These are phyloP conservation scores for Trichoderma afroharzianum DNA, from an alignment of 2,329 filamentous ascomycete genomes.

Conservation along the genomic window DNA sequence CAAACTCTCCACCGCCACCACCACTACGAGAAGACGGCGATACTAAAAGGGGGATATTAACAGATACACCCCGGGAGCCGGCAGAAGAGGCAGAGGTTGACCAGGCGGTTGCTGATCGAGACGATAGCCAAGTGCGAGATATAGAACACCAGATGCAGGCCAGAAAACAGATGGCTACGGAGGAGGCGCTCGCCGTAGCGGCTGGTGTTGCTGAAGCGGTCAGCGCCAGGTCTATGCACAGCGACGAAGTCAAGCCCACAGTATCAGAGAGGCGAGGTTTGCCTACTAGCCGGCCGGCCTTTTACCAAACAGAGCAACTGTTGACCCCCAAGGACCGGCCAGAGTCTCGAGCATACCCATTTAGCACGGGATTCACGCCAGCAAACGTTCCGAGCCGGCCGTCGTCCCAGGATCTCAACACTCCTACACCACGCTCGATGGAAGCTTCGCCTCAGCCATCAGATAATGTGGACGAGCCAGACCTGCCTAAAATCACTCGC, in stretches of 20 bases:
- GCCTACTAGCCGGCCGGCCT: slow-evolving; percentile 17
- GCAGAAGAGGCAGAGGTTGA: not conserved
- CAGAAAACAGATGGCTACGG: not conserved
- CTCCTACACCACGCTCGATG: slow-evolving; percentile 27
- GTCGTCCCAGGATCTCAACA: slow-evolving; percentile 28
- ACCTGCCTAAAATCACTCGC: slow-evolving; percentile 38
- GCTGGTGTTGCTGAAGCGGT: not conserved
- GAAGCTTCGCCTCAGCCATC: slow-evolving; percentile 28
- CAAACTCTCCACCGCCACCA: not conserved
- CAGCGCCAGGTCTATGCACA: not conserved
- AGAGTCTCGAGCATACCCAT: slow-evolving; percentile 9
- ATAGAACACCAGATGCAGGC: not conserved
- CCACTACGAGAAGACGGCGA: not conserved
- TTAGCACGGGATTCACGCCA: slow-evolving; percentile 30
- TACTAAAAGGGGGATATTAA: not conserved
- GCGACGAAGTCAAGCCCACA: not conserved
- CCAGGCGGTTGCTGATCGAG: not conserved
- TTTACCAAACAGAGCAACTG: slow-evolving; percentile 27
- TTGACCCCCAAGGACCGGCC: slow-evolving; percentile 27
- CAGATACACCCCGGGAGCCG: not conserved
- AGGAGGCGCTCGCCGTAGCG: slow-evolving; percentile 8
- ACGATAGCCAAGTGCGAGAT: not conserved
- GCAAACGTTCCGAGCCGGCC: slow-evolving; percentile 30
- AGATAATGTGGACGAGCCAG: slow-evolving; percentile 17
- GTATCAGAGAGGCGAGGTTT: not conserved